Conservation (phyloP, 208 protist species). For the Leishmania mexicana region DNA sequence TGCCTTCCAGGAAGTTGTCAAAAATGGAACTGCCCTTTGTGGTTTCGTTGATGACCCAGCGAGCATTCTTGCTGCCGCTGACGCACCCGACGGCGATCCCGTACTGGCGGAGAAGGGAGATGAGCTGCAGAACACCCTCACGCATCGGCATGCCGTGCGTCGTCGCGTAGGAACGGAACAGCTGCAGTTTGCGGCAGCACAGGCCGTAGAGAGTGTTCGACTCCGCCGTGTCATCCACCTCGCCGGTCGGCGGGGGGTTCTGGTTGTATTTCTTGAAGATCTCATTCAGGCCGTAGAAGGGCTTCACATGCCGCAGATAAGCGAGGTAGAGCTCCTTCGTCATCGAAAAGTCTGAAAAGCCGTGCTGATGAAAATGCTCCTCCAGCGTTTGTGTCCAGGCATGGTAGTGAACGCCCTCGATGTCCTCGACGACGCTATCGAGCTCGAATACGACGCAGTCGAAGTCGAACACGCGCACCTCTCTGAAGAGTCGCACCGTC, state of each 20-base stretch:
- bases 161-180: constrained; percentile 65
- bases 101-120: constrained; percentile 69
- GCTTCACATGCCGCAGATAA: constrained; percentile 77
- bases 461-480: constrained; percentile 85
- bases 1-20: constrained; percentile 79
- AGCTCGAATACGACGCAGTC: constrained; percentile 92
- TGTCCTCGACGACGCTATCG: constrained; percentile 77
- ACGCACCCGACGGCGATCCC: constrained; percentile 86
- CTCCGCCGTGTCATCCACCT: constrained; percentile 45
- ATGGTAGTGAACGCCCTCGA: constrained; percentile 84
- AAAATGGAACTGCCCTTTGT: constrained; percentile 63
- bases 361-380: constrained; percentile 57
- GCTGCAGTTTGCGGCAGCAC: constrained; percentile 63
- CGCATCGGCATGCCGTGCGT: constrained; percentile 52
- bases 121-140: constrained; percentile 61
- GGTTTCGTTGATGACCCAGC: constrained; percentile 69
- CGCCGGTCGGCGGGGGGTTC: constrained; percentile 44
- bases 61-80: constrained; percentile 80
- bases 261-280: constrained; percentile 72
- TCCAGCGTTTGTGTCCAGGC: constrained; percentile 88
- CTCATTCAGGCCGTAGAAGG: constrained; percentile 60
- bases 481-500: constrained; percentile 70
- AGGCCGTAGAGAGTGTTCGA: constrained; percentile 67
- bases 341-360: constrained; percentile 48
- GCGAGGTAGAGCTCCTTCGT: constrained; percentile 84